Evolutionary conservation across 208 protist genomes (phyloP).

Genomic region (Trypanosomatidae sp.): DNA sequence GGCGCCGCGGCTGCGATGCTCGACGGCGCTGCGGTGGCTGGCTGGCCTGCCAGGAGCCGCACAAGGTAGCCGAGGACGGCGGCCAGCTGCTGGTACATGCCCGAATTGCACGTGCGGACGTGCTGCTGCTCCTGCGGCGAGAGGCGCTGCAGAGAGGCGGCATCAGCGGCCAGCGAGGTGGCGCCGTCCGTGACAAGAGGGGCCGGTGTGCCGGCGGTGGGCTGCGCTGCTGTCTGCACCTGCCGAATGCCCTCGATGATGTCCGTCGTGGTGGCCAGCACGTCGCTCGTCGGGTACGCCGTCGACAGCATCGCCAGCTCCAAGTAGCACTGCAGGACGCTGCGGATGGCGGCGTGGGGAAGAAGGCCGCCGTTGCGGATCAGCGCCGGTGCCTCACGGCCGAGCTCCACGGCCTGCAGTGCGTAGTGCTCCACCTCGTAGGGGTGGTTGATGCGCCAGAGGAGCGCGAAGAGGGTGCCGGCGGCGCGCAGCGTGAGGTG

Average conservation of each 20-base stretch:
- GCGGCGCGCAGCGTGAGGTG: slow-evolving; percentile 47
- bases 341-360: slow-evolving; percentile 76
- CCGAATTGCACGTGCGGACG: slow-evolving; percentile 70
- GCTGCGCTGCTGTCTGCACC: slow-evolving; percentile 40
- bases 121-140: slow-evolving; percentile 85
- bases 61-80: slow-evolving; percentile 66
- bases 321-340: slow-evolving; percentile 73
- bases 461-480: slow-evolving; percentile 55
- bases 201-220: neutral
- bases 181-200: slow-evolving; percentile 1
- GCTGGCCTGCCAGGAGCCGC: slow-evolving; percentile 31
- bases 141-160: slow-evolving; percentile 40
- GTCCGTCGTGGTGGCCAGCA: slow-evolving; percentile 49
- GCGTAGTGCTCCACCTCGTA: slow-evolving; percentile 66
- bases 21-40: neutral
- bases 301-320: slow-evolving; percentile 48
- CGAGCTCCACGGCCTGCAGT: slow-evolving; percentile 23
- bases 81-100: slow-evolving; percentile 88
- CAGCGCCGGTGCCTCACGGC: slow-evolving; percentile 30
- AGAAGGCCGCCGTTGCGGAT: slow-evolving; percentile 45
- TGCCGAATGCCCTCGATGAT: slow-evolving; percentile 50
- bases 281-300: slow-evolving; percentile 23
- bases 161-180: slow-evolving; percentile 24
- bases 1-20: too few relatives aligned
- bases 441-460: slow-evolving; percentile 81